These are phyloP conservation scores for Schwanniomyces polymorphus DNA, from an alignment of 805 yeast genomes.

Conservation along the genomic window DNA sequence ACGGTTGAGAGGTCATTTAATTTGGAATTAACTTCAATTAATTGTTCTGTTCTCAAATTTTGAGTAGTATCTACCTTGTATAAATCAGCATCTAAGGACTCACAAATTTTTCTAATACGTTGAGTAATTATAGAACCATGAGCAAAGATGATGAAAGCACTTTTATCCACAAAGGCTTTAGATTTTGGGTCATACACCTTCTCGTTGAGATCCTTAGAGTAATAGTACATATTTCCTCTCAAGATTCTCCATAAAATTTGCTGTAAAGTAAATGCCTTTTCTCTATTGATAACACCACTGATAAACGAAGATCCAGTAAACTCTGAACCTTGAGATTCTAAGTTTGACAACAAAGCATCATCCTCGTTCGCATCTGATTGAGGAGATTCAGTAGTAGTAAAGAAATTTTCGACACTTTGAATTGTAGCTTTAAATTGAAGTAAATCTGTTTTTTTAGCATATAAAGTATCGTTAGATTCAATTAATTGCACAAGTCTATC, in stretches of 20 bases:
- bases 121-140: slow-evolving; percentile 78
- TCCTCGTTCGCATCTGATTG: slow-evolving; percentile 22
- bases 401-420: slow-evolving; percentile 36
- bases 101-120: slow-evolving; percentile 80
- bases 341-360: slow-evolving; percentile 37
- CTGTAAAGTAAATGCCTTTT: slow-evolving; percentile 68
- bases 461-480: slow-evolving; percentile 65
- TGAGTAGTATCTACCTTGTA: slow-evolving; percentile 53
- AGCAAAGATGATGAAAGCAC: slow-evolving; percentile 84
- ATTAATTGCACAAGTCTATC: slow-evolving; percentile 70
- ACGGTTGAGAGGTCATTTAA: slow-evolving; percentile 36
- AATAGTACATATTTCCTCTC: slow-evolving; percentile 86
- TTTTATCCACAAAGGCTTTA: slow-evolving; percentile 62
- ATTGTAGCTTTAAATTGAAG: slow-evolving; percentile 64
- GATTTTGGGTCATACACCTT: slow-evolving; percentile 63
- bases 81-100: slow-evolving; percentile 82
- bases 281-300: slow-evolving; percentile 80
- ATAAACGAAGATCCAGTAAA: slow-evolving; percentile 43
- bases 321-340: slow-evolving; percentile 37
- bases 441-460: slow-evolving; percentile 61
- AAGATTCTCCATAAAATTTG: slow-evolving; percentile 89
- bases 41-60: slow-evolving; percentile 29
- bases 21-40: slow-evolving; percentile 22
- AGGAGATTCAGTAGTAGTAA: slow-evolving; percentile 31
- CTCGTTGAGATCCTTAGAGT: slow-evolving; percentile 69